These are phyloP conservation scores for Daldinia vernicosa DNA, from an alignment of 495 filamentous ascomycete genomes.

Conservation along the genomic window DNA sequence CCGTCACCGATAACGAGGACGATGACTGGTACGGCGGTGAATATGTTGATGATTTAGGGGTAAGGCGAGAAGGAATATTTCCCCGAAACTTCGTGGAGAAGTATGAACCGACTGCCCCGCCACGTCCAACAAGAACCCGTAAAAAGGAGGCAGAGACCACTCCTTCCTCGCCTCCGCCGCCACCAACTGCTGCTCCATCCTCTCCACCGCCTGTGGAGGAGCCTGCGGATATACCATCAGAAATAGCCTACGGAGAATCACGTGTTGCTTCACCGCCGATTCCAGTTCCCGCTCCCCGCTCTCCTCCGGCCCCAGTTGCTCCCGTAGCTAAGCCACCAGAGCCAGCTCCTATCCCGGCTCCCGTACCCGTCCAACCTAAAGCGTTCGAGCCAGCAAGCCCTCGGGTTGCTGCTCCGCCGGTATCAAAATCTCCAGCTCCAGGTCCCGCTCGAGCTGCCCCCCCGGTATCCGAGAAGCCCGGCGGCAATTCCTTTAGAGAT, in stretches of 20 bases:
- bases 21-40: conserved; percentile 95
- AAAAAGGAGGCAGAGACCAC: conserved; percentile 72
- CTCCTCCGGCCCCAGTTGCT: conserved; percentile 44
- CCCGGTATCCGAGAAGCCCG: conserved; percentile 79
- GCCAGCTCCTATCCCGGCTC: conserved; percentile 54
- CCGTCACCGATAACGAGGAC: conserved; percentile 90
- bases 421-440: conserved; percentile 59
- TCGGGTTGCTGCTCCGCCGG: conserved; percentile 47
- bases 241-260: conserved; percentile 46
- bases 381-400: conserved; percentile 38
- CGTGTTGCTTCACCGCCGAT: conserved; percentile 37
- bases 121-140: conserved; percentile 78
- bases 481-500: conserved; percentile 82
- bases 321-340: conserved; percentile 51
- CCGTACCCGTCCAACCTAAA: conserved; percentile 51
- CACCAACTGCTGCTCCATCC: conserved; percentile 64
- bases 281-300: conserved; percentile 40
- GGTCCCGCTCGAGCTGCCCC: conserved; percentile 63
- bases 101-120: conserved; percentile 89
- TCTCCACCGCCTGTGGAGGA: conserved; percentile 52
- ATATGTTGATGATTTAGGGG: conserved; percentile 77
- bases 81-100: conserved; percentile 97
- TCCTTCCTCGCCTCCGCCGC: conserved; percentile 71
- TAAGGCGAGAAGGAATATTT: conserved; percentile 87
- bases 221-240: conserved; percentile 46